Conservation (phyloP, 805 yeast genomes). For the Wickerhamomyces hampshirensis region DNA sequence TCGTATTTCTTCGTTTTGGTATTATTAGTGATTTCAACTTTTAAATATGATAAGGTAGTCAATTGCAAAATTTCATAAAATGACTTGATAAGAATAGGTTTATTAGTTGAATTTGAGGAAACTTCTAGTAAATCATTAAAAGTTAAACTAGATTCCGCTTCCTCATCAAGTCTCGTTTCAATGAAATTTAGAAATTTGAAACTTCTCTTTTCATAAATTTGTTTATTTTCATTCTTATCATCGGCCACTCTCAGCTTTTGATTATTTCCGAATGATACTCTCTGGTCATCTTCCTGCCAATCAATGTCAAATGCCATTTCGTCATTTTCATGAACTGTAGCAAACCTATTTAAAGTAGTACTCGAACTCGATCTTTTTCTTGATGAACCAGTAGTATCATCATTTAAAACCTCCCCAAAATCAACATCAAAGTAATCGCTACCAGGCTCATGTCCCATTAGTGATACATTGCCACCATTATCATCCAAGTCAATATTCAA, state of each 20-base stretch:
- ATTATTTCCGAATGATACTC: not conserved
- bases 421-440: constrained; percentile 10
- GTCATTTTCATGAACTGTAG: constrained; percentile 13
- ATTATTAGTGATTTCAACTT: constrained; percentile 1
- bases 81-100: constrained; percentile 19
- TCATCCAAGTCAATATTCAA: constrained; percentile 12
- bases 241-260: not conserved
- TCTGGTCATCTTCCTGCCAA: constrained; percentile 2
- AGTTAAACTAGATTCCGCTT: constrained; percentile 1
- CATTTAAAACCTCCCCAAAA: constrained; percentile 5
- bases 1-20: constrained; percentile 2
- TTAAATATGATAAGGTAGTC: constrained; percentile 18
- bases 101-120: constrained; percentile 3
- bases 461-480: not conserved
- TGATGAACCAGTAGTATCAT: constrained; percentile 2
- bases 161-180: constrained; percentile 15
- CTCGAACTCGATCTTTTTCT: constrained; percentile 19
- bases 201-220: constrained; percentile 15
- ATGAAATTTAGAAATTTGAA: constrained; percentile 19
- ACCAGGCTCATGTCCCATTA: not conserved
- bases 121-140: constrained; percentile 16
- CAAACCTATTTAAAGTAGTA: constrained; percentile 10
- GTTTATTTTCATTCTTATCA: constrained; percentile 1
- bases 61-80: constrained; percentile 25
- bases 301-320: constrained; percentile 10